A percentile compares a stretch with the other conserved stretches of the same genome.
Evolutionary conservation across 176 grass and related monocot genomes (phyloP).

Genomic region (Raddia guianensis): DNA sequence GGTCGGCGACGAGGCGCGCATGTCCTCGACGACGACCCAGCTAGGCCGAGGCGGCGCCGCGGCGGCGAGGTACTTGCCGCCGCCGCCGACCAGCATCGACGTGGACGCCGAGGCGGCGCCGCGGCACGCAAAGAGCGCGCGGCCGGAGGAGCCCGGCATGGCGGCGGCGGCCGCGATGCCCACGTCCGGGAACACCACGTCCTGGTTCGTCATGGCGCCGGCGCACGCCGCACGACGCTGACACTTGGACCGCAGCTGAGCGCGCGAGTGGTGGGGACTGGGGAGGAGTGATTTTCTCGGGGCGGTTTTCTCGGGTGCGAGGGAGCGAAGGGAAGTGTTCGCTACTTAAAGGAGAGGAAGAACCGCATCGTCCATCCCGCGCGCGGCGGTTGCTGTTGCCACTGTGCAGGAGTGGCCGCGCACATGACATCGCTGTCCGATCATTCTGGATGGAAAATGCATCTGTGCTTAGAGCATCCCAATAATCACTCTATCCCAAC

Average conservation of each 20-base stretch:
- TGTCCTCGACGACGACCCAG: constrained; percentile 68
- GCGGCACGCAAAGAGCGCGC: constrained; percentile 42
- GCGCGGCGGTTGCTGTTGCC: neutral
- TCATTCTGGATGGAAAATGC: neutral
- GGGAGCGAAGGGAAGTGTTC: constrained; percentile 17
- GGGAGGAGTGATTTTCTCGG: neutral
- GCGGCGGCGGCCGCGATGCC: constrained; percentile 53
- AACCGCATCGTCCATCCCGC: neutral
- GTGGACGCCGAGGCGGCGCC: neutral
- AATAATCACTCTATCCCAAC: too few species aligned
- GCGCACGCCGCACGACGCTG: neutral
- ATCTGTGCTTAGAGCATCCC: too few species aligned
- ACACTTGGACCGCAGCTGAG: neutral
- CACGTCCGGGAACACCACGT: constrained; percentile 77
- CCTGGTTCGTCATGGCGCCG: constrained; percentile 68
- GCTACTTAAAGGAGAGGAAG: constrained; percentile 18
- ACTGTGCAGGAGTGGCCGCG: neutral
- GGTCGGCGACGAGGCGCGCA: constrained; percentile 41
- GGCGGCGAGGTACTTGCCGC: too few species aligned
- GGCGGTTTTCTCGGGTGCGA: constrained; percentile 39
- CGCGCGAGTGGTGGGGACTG: neutral
- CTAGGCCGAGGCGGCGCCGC: constrained; percentile 6
- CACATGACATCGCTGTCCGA: neutral
- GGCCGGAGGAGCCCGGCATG: constrained; percentile 39
- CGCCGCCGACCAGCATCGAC: too few species aligned